Conservation (phyloP, 495 filamentous ascomycete species). For the Podospora tetraspora region DNA sequence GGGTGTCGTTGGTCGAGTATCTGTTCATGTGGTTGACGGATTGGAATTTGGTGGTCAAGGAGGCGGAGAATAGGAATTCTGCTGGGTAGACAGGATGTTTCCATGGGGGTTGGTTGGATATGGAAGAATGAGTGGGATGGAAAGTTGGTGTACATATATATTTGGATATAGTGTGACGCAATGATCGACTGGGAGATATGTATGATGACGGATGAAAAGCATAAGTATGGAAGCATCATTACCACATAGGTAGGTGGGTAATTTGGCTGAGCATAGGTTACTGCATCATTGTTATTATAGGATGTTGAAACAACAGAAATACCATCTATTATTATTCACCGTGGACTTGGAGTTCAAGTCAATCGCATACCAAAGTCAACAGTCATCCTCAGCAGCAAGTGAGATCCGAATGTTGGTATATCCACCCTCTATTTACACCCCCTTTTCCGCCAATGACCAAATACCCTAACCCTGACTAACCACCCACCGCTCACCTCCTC, state of each 20-base stretch:
- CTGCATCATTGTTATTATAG: neutral
- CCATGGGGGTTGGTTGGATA: neutral
- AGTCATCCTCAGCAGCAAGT: neutral
- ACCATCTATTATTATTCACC: neutral
- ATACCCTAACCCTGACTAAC: neutral
- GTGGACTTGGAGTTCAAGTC: neutral
- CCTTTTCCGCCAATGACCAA: neutral
- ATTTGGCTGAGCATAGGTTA: neutral
- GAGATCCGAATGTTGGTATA: neutral
- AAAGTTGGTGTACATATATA: neutral
- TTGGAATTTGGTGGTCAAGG: conserved; percentile 70
- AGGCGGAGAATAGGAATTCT: conserved; percentile 64
- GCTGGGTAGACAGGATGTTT: conserved; percentile 37
- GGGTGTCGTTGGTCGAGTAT: conserved; percentile 60
- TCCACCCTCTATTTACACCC: neutral
- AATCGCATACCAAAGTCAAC: no score
- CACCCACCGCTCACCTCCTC: conserved; percentile 26
- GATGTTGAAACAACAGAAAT: neutral
- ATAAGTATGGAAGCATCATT: neutral
- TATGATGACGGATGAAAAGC: neutral
- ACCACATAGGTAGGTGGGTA: neutral
- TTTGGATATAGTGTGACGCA: neutral
- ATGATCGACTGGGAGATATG: neutral
- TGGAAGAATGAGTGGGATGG: neutral
- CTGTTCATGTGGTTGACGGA: conserved; percentile 59